Conservation (phyloP, 2,329 filamentous ascomycete genomes). For the Leptographium lundbergii region DNA sequence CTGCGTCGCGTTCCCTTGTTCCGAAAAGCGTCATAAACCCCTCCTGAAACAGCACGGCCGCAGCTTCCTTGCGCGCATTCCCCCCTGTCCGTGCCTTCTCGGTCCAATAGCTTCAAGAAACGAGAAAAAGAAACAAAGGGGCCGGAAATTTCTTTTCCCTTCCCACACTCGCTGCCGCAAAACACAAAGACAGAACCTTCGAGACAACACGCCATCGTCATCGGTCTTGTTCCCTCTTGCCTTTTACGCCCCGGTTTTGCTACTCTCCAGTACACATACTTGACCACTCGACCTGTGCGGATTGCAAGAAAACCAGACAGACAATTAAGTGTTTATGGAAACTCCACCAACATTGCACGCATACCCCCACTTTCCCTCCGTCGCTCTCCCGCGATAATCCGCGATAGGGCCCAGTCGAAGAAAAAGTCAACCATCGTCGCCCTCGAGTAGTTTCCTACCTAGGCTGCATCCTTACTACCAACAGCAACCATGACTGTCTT, state of each 20-base stretch:
- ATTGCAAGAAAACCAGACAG: background rate
- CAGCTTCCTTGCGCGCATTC: background rate
- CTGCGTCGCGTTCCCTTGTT: background rate
- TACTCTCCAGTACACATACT: background rate
- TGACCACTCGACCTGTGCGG: background rate
- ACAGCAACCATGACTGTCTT: conserved; percentile 22
- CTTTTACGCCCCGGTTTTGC: background rate
- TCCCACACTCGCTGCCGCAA: background rate
- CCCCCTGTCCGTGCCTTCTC: background rate
- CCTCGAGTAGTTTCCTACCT: background rate
- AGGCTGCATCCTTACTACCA: background rate
- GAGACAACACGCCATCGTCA: background rate
- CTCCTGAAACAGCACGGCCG: background rate
- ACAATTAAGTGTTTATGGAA: background rate
- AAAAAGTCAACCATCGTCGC: background rate
- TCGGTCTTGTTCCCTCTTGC: background rate
- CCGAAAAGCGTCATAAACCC: background rate
- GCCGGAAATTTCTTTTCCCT: background rate
- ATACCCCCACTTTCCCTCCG: background rate
- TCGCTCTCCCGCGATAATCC: conserved; percentile 20
- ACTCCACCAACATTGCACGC: background rate
- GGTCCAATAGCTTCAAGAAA: background rate
- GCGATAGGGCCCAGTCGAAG: background rate
- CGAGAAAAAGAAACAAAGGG: background rate
- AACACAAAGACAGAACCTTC: background rate